These are phyloP conservation scores for Tuber indicum DNA, from an alignment of 495 filamentous ascomycete species.

Conservation along the genomic window DNA sequence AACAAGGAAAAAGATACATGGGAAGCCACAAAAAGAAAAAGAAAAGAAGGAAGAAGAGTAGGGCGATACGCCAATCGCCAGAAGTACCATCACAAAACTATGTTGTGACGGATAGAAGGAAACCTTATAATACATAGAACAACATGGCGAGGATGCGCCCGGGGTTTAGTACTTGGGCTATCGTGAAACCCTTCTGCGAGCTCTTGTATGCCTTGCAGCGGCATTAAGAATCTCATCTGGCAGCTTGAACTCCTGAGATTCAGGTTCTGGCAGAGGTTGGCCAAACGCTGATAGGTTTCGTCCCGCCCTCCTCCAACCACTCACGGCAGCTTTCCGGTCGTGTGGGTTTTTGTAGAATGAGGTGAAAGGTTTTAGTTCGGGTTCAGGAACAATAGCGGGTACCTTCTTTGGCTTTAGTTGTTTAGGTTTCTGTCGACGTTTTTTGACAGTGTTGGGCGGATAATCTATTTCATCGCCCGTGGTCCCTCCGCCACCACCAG, in stretches of 20 bases:
- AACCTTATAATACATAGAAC: conserved; percentile 9
- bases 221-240: conserved; percentile 63
- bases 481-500: conserved; percentile 27
- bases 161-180: conserved; percentile 5
- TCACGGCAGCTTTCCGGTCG: conserved; percentile 62
- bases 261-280: conserved; percentile 65
- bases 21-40: conserved; percentile 12
- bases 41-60: conserved; percentile 11
- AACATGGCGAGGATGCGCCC: not conserved
- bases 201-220: conserved; percentile 60
- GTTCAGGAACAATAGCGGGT: conserved; percentile 15
- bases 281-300: conserved; percentile 61
- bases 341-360: conserved; percentile 78
- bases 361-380: conserved; percentile 61
- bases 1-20: conserved; percentile 9
- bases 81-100: conserved; percentile 11
- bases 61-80: conserved; percentile 29
- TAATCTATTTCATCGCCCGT: conserved; percentile 29
- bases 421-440: conserved; percentile 23
- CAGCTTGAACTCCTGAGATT: conserved; percentile 64
- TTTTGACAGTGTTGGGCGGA: conserved; percentile 23
- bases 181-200: conserved; percentile 52
- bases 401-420: conserved; percentile 23
- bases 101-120: conserved; percentile 4
- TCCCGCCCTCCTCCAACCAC: conserved; percentile 34